Percentiles rank a stretch among this genome's conserved stretches.
phyloP scores from a whole-genome alignment of 202 grass and related monocot genomes.

The Hordeum pubiflorum region DNA sequence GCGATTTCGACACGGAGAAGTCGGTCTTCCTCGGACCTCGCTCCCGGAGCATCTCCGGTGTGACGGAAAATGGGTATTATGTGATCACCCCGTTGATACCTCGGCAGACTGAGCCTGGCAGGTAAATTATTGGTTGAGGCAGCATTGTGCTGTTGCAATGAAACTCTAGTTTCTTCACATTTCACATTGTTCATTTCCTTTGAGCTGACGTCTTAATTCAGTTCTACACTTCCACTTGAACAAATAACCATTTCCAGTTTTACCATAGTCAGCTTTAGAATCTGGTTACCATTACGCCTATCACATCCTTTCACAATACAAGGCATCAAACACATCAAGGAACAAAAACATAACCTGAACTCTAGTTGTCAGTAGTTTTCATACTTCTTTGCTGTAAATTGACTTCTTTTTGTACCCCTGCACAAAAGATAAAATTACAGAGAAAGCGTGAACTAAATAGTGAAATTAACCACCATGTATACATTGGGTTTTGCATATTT shows the following conservation, averaged over 20 bases:
- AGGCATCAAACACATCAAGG: neutral
- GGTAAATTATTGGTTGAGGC: constrained; percentile 43
- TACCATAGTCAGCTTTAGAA: neutral
- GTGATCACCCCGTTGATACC: constrained; percentile 75
- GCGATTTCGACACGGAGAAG: constrained; percentile 64
- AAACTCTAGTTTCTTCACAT: neutral
- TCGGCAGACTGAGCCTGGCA: constrained; percentile 28
- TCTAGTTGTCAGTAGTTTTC: neutral
- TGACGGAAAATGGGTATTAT: constrained; percentile 92
- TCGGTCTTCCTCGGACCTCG: constrained; percentile 75
- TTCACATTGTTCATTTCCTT: neutral
- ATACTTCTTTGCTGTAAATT: neutral
- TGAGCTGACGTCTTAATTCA: neutral
- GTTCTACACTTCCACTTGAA: neutral
- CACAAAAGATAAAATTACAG: neutral
- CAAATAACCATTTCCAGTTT: neutral
- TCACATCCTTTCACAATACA: neutral
- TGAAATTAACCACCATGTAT: neutral
- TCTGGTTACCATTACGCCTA: neutral
- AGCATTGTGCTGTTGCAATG: neutral
- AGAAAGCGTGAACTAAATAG: neutral
- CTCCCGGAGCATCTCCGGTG: constrained; percentile 87
- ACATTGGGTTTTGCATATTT: neutral
- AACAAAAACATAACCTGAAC: neutral
- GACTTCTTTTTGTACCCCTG: neutral